Evolutionary conservation across 495 filamentous ascomycete species (phyloP).

Genomic region (Amniculicola lignicola): DNA sequence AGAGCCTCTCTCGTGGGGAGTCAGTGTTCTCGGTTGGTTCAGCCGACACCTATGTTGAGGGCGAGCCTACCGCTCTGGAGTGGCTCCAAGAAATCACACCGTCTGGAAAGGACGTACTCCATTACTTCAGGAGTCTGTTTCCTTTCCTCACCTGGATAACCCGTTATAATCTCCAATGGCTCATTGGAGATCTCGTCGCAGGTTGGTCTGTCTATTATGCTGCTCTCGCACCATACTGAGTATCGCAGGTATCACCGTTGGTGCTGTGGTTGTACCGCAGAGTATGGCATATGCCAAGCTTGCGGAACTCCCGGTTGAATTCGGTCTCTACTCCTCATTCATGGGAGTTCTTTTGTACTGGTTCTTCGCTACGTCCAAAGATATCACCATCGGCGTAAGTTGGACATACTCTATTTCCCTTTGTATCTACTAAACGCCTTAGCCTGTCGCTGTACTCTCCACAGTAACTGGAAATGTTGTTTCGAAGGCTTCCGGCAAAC

Average conservation of each 20-base stretch:
- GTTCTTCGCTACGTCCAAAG: slow-evolving; percentile 98
- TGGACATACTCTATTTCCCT: neutral
- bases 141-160: slow-evolving; percentile 86
- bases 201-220: slow-evolving; percentile 52
- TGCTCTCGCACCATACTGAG: neutral
- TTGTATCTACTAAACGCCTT: slow-evolving; percentile 20
- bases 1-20: slow-evolving; percentile 65
- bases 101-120: slow-evolving; percentile 47
- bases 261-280: slow-evolving; percentile 92
- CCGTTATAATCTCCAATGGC: slow-evolving; percentile 85
- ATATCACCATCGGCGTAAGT: slow-evolving; percentile 97
- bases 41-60: slow-evolving; percentile 77
- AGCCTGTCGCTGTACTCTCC: slow-evolving; percentile 96
- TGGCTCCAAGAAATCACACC: slow-evolving; percentile 67
- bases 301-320: slow-evolving; percentile 73
- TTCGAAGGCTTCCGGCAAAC: slow-evolving; percentile 49
- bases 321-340: slow-evolving; percentile 93
- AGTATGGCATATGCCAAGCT: slow-evolving; percentile 95
- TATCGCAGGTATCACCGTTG: slow-evolving; percentile 77
- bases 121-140: slow-evolving; percentile 70
- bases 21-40: slow-evolving; percentile 74
- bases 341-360: slow-evolving; percentile 96
- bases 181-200: slow-evolving; percentile 83
- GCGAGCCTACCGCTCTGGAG: slow-evolving; percentile 70
- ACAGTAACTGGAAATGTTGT: slow-evolving; percentile 83